Base-by-base conservation (phyloP, 2,329 filamentous ascomycete genomes). In the Harringtonia lauricola region DNA sequence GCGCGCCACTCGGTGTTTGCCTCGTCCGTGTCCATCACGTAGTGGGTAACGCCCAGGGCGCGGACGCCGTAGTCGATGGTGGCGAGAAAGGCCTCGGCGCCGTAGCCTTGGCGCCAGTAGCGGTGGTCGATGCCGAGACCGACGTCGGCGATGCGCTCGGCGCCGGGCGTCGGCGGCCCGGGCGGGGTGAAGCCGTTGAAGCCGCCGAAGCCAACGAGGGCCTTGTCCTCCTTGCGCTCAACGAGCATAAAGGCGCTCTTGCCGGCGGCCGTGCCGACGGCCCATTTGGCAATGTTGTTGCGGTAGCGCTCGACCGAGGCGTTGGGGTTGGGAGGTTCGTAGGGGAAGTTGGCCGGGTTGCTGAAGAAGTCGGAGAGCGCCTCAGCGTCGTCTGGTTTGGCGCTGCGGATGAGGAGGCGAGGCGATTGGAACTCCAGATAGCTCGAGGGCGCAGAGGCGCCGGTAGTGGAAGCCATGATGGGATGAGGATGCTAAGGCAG, bases 41-140 rank as follows among this genome's bases (percentile, higher is more conserved):
- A 22, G n/a, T 13, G 28, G 41, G n/a, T 18, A 18, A n/a, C 9
- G 28, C 41, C 34, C 21, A 33, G 14, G 3, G 13, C 17, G 17
- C 12, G 14, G 24, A 43, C 37, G 26, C 35, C 41, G n/a, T 22
- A 43, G 2, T 38, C 34, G 14, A 43, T 9, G 9, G 28, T 36
- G 18, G 35, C 41, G 19, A 28, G 33, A 30, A 43, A 19, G 3
- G 35, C 35, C 35, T 43, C 41, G 6, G 12, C 3, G 3, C 18
- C 41, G 8, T 26, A 38, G 34, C 41, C 41, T 4, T 26, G 35
- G 26, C 41, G 34, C 41, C 41, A 43, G 35, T n/a, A 26, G 34
- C 41, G 34, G 29, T 34, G 41, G 41, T 43, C 41, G 15, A 43
- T 43, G 26, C 37, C 35, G 41, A 43, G 6, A 4, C 41, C 41